phyloP scores from a whole-genome alignment of 2,329 filamentous ascomycete species.

The Tolypocladium nubicola region DNA sequence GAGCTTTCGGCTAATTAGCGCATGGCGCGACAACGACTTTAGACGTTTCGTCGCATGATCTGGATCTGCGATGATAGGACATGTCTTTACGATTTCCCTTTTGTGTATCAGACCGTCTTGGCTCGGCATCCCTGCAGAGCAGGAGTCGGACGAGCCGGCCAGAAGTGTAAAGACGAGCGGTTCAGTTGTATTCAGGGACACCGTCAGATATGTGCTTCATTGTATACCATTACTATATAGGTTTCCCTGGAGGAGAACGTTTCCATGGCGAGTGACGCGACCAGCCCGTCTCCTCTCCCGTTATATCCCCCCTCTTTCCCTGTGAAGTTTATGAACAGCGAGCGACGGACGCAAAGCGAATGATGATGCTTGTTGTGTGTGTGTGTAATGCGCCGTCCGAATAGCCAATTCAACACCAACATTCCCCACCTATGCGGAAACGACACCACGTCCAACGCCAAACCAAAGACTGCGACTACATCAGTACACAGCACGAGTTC shows the following conservation, averaged over 20 bases:
- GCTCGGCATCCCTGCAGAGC: background rate
- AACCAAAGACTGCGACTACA: conserved; percentile 35
- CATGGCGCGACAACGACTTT: background rate
- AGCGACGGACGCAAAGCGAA: conserved; percentile 5
- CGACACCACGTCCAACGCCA: conserved; percentile 20
- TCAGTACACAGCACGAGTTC: conserved; percentile 64
- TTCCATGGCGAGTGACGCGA: background rate
- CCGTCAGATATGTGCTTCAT: background rate
- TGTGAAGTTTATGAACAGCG: background rate
- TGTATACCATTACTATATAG: background rate
- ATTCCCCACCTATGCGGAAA: conserved; percentile 16
- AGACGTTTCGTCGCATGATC: background rate
- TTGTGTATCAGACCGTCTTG: background rate
- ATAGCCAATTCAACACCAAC: conserved; percentile 22
- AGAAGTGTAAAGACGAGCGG: background rate
- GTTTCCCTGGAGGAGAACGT: background rate
- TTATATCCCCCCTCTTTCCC: background rate
- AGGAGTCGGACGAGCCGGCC: background rate
- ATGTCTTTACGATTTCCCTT: background rate
- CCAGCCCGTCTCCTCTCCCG: background rate
- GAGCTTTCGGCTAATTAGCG: background rate
- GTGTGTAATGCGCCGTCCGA: conserved; percentile 14
- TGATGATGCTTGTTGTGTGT: background rate
- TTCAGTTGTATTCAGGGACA: background rate
- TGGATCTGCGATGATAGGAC: background rate